Conservation (phyloP, 2,329 filamentous ascomycete genomes). For the Fusarium verrucosum region DNA sequence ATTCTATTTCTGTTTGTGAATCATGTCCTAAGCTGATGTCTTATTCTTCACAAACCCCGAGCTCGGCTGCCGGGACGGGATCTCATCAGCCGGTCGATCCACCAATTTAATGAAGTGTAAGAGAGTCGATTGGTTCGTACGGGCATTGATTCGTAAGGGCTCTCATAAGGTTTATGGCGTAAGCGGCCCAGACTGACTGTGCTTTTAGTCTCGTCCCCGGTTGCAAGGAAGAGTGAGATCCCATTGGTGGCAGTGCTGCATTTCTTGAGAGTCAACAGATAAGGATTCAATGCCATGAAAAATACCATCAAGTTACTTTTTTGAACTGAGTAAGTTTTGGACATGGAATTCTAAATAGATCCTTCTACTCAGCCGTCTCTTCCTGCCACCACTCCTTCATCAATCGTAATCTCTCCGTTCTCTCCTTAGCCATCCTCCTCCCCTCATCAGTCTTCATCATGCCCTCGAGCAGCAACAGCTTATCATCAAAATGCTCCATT, state of each 20-base stretch:
- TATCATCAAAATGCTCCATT: constrained; percentile 80
- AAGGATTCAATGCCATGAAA: not conserved
- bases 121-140: constrained; percentile 23
- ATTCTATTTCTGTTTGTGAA: constrained; percentile 1
- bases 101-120: constrained; percentile 6
- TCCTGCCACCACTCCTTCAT: constrained; percentile 69
- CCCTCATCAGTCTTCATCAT: constrained; percentile 73
- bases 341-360: not conserved
- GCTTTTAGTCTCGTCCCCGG: constrained; percentile 21
- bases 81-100: constrained; percentile 36
- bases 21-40: constrained; percentile 16
- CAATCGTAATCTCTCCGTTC: constrained; percentile 60
- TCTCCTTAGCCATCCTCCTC: constrained; percentile 60
- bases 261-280: not conserved
- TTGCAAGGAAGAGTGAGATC: not conserved
- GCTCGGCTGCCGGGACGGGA: constrained; percentile 32
- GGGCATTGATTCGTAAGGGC: constrained; percentile 1
- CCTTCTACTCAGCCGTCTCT: constrained; percentile 51
- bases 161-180: constrained; percentile 5
- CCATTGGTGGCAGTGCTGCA: not conserved
- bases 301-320: not conserved
- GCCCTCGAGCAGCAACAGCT: constrained; percentile 71
- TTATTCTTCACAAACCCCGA: constrained; percentile 9
- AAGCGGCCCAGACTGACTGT: constrained; percentile 16
- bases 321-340: not conserved